These are phyloP conservation scores for Zangia roseola DNA, from an alignment of 768 basidiomycete genomes.

Conservation along the genomic window DNA sequence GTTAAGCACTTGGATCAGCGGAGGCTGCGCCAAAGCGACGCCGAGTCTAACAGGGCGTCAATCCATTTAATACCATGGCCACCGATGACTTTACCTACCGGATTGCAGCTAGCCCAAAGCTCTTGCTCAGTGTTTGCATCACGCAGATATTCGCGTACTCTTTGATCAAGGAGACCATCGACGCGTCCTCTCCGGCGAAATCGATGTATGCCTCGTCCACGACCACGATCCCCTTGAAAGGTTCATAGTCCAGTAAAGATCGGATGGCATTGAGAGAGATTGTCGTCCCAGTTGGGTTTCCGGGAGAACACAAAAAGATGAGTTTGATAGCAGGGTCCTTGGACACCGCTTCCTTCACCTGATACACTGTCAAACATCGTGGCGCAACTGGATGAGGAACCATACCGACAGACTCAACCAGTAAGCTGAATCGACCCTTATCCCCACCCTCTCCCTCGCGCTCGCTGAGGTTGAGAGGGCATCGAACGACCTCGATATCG, in stretches of 20 bases:
- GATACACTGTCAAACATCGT: conserved; percentile 3
- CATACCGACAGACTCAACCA: conserved; percentile 65
- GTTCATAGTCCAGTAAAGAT: conserved; percentile 68
- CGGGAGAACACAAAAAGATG: conserved; percentile 93
- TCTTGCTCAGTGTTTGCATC: conserved; percentile 96
- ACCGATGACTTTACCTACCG: conserved; percentile 49
- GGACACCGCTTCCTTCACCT: conserved; percentile 72
- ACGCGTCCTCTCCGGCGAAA: conserved; percentile 64
- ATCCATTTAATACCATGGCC: not conserved
- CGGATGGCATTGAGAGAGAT: conserved; percentile 72
- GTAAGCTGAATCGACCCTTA: conserved; percentile 67
- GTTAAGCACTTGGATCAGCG: conserved; percentile 84
- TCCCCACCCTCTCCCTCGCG: conserved; percentile 71
- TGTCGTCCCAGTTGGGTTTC: conserved; percentile 92
- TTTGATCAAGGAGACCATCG: conserved; percentile 68
- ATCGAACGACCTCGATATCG: conserved; percentile 79
- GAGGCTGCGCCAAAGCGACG: conserved; percentile 84
- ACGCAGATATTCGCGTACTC: conserved; percentile 89
- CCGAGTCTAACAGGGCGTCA: conserved; percentile 60
- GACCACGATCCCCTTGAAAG: conserved; percentile 88
- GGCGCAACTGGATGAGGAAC: not conserved
- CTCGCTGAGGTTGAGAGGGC: conserved; percentile 62
- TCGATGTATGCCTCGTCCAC: conserved; percentile 99
- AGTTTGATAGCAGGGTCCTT: conserved; percentile 82
- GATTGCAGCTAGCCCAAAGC: conserved; percentile 94